Evolutionary conservation across 805 yeast species (phyloP).

Genomic region (Teunomyces tritomae): DNA sequence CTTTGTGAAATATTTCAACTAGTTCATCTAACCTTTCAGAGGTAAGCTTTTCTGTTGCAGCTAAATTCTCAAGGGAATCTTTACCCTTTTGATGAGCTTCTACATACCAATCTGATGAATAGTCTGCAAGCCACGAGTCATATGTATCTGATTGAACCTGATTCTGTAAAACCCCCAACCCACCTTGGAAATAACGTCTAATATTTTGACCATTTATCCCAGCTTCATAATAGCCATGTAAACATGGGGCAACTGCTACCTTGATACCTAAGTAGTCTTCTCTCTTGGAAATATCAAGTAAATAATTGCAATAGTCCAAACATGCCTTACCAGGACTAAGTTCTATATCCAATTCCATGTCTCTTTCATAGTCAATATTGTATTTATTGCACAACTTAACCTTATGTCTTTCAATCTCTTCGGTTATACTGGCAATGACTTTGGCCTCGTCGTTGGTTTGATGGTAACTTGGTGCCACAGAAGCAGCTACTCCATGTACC

Average conservation of each 20-base stretch:
- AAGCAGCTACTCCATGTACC: constrained; percentile 61
- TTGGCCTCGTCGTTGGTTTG: constrained; percentile 49
- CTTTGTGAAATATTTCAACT: constrained; percentile 57
- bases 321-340: constrained; percentile 57
- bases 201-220: constrained; percentile 31
- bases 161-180: constrained; percentile 6
- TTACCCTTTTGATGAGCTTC: constrained; percentile 54
- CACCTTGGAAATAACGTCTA: constrained; percentile 22
- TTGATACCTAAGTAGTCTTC: constrained; percentile 64
- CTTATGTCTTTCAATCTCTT: constrained; percentile 57
- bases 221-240: constrained; percentile 69
- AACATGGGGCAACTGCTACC: constrained; percentile 71
- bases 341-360: constrained; percentile 38
- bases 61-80: constrained; percentile 43
- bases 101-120: constrained; percentile 55
- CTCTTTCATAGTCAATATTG: constrained; percentile 39
- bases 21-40: constrained; percentile 48
- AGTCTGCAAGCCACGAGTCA: constrained; percentile 60
- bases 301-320: constrained; percentile 57
- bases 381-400: constrained; percentile 41
- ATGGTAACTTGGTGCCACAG: constrained; percentile 55
- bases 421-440: constrained; percentile 49
- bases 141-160: constrained; percentile 30
- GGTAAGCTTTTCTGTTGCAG: constrained; percentile 31
- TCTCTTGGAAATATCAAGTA: constrained; percentile 49